Base-by-base conservation (phyloP, 331 rosid genomes). In the Stylosanthes scabra region DNA sequence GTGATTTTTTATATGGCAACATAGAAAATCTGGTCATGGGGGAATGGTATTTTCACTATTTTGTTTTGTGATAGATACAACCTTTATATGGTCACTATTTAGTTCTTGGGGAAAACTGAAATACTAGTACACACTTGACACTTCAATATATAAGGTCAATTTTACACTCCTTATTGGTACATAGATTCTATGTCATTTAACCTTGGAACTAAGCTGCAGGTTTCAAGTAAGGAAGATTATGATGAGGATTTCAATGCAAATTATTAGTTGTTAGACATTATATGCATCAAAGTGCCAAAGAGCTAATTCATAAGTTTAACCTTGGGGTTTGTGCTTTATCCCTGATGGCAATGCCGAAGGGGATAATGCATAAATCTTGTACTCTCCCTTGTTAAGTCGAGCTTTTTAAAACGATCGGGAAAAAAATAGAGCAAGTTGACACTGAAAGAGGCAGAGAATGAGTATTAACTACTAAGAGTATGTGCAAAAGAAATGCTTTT, bases 361-460 rank as follows among this genome's bases (percentile, higher is more conserved):
- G n/a, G n/a, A n/a, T n/a, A n/a, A n/a, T n/a, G n/a, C n/a, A n/a
- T n/a, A n/a, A n/a, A n/a, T n/a, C n/a, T n/a, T n/a, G n/a, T n/a
- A n/a, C n/a, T n/a, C n/a, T n/a, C n/a, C n/a, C n/a, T n/a, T n/a
- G n/a, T n/a, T n/a, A n/a, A n/a, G n/a, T n/a, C n/a, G n/a, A n/a
- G n/a, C n/a, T n/a, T n/a, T n/a, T n/a, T n/a, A n/a, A n/a, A n/a
- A n/a, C n/a, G n/a, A n/a, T n/a, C n/a, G n/a, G n/a, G 13, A 61
- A 65, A 44, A 16, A 77, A 64, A 16, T 16, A 12, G 50, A 60
- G 51, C 28, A 60, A 25, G 54, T 58, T 52, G 39, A 25, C 74
- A 64, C 14, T 4, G 27, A 16, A 11, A 79, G 61, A 5, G 37
- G 46, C 28, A 29, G 58, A 40, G 29, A 64, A 47, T 39, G 42